Conservation (phyloP, 1,139 yeast genomes). For the Yamadazyma conglobata region DNA sequence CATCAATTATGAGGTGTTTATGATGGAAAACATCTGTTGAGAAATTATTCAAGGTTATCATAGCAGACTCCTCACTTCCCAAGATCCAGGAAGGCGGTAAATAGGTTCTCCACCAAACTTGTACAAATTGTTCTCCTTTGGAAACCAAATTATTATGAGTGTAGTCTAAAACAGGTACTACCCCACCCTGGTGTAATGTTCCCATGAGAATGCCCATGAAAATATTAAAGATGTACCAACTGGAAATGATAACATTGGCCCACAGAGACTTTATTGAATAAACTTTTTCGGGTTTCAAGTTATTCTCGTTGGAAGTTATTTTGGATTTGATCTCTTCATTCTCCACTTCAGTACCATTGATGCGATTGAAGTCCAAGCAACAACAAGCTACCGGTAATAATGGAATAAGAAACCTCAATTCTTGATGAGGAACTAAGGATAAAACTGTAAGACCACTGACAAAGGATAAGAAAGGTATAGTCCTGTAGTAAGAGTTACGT, state of each 20-base stretch:
- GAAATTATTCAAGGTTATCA: conserved; percentile 18
- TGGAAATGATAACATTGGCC: conserved; percentile 22
- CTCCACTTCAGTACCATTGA: conserved; percentile 6
- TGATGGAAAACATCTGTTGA: conserved; percentile 5
- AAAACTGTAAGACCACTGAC: conserved; percentile 59
- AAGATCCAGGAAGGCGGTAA: conserved; percentile 90
- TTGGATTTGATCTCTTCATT: conserved; percentile 10
- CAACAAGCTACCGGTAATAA: conserved; percentile 67
- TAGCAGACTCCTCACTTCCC: conserved; percentile 31
- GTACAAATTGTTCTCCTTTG: conserved; percentile 20
- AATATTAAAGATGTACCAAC: conserved; percentile 68
- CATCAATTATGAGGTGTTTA: conserved; percentile 35
- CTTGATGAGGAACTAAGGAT: conserved; percentile 87
- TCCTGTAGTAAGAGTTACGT: conserved; percentile 31
- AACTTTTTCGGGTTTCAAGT: conserved; percentile 13
- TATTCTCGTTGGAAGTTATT: conserved; percentile 7
- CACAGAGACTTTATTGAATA: conserved; percentile 10
- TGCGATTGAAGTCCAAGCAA: conserved; percentile 47
- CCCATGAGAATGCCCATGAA: conserved; percentile 69
- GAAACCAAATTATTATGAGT: conserved; percentile 16
- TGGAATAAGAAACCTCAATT: conserved; percentile 79
- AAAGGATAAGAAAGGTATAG: conserved; percentile 57
- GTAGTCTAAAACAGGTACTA: conserved; percentile 59
- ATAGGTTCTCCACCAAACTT: conserved; percentile 92
- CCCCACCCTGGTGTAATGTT: conserved; percentile 84